Conservation (phyloP, 2,329 filamentous ascomycete species). For the Exophiala alcalophila region DNA sequence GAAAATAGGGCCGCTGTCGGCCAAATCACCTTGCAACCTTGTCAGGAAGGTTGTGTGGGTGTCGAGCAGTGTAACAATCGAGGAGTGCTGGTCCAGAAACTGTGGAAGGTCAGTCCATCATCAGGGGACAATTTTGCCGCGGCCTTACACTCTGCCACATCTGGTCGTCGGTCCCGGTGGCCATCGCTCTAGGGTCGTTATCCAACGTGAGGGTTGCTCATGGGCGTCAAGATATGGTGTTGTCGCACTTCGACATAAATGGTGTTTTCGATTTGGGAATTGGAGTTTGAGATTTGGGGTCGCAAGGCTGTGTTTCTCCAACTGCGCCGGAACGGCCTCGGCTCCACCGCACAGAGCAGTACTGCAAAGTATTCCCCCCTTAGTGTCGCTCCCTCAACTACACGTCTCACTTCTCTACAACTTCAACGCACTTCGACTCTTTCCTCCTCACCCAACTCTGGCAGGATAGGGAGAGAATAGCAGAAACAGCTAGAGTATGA, state of each 20-base stretch:
- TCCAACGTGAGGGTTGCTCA: not conserved
- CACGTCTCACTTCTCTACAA: too few relatives aligned
- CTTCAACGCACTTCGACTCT: not conserved
- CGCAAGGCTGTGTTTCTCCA: slow-evolving; percentile 14
- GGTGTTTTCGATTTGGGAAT: too few relatives aligned
- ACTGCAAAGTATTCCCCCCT: not conserved
- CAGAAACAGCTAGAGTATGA: too few relatives aligned
- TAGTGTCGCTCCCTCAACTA: too few relatives aligned
- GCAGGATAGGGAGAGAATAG: too few relatives aligned
- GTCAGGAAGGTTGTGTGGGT: slow-evolving; percentile 19
- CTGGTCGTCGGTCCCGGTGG: slow-evolving; percentile 2
- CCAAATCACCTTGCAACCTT: slow-evolving; percentile 15
- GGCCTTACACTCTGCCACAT: slow-evolving; percentile 9
- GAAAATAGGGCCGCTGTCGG: slow-evolving; percentile 1
- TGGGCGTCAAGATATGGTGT: not conserved
- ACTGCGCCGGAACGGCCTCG: too few relatives aligned
- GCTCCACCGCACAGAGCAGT: too few relatives aligned
- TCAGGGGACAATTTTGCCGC: not conserved
- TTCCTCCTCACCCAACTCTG: not conserved
- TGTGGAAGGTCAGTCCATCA: slow-evolving; percentile 9
- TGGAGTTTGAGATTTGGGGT: slow-evolving; percentile 11
- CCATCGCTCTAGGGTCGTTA: too few relatives aligned
- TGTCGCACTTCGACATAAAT: not conserved
- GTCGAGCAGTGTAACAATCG: slow-evolving; percentile 19
- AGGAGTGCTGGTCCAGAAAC: slow-evolving; percentile 20